Base-by-base conservation (phyloP, 2,329 filamentous ascomycete species). In the Stagonosporopsis cucurbitacearum region DNA sequence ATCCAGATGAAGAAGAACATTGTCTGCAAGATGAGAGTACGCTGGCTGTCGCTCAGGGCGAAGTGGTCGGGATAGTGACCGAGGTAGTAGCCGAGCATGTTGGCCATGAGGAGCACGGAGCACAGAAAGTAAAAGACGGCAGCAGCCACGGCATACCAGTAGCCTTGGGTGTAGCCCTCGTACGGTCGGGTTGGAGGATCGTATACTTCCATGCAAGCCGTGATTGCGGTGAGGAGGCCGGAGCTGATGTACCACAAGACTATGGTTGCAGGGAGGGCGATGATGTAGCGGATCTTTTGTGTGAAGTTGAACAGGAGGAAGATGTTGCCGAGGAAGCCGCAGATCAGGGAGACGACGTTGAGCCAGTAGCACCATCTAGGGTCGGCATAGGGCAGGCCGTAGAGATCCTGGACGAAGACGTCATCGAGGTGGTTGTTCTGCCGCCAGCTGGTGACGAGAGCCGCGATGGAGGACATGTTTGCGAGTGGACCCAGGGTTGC, bases 261-360 rank as follows among this genome's bases (percentile, higher is more conserved):
- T 56, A 97, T 96, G 0, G 92, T 96, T 20, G 91, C 81, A 0
- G 93, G 92, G 57, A 96, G 84, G 1, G 92, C 91, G 35, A 96
- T 81, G 17, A 88, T 87, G 71, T 96, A 96, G 46, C 91, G 85
- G 6, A 96, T 83, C 6, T 87, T 82, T 53, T 86, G 84, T 0
- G 92, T 90, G 82, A 97, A 96, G 76, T 96, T 96, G 63, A 95
- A 84, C 0, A 97, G 81, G 1, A 97, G 82, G 59, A 92, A 92
- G 1, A 91, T 60, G 66, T 97, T 97, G 7, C 92, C 90, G 1
- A 88, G 73, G 28, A 96, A 79, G 15, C 92, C 93, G 57, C 91
- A 84, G 17, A 79, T 85, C 4, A 97, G 82, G 58, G 94, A 93
- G 2, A 88, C 80, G 3, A 88, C 90, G 68, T 97, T 97, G 64